Percentiles rank a stretch among this genome's conserved stretches.
Conservation (phyloP, 345 rosid species). For the Chamaenerion angustifolium region DNA sequence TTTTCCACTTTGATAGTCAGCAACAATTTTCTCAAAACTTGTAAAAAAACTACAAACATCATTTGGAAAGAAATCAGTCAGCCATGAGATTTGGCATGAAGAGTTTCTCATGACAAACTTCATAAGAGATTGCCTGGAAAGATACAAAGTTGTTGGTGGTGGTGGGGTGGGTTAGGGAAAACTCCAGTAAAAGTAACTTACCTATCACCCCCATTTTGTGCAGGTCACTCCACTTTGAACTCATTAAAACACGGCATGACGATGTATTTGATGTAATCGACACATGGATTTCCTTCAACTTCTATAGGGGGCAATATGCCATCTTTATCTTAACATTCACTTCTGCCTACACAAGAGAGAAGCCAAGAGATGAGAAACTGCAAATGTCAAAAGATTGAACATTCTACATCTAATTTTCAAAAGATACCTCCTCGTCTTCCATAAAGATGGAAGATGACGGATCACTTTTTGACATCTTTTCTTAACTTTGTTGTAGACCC, state of each 20-base stretch:
- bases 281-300: constrained; percentile 64
- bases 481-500: constrained; percentile 84
- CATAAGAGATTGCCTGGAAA: not conserved
- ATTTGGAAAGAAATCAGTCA: constrained; percentile 1
- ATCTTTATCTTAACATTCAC: constrained; percentile 78
- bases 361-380: not conserved
- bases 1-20: constrained; percentile 49
- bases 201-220: constrained; percentile 64
- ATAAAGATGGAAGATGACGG: constrained; percentile 72
- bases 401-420: not conserved
- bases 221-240: constrained; percentile 53
- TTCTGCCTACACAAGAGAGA: constrained; percentile 33
- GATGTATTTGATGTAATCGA: constrained; percentile 63
- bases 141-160: not conserved
- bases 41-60: constrained; percentile 30
- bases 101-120: not conserved
- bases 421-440: constrained; percentile 81
- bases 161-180: no score
- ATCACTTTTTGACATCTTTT: constrained; percentile 87
- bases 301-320: constrained; percentile 75
- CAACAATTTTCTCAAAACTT: constrained; percentile 52
- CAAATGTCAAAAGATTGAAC: not conserved
- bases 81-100: not conserved
- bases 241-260: constrained; percentile 65
- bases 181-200: constrained; percentile 19